Base-by-base conservation (phyloP, 495 filamentous ascomycete genomes). In the Rhizodiscina lignyota region DNA sequence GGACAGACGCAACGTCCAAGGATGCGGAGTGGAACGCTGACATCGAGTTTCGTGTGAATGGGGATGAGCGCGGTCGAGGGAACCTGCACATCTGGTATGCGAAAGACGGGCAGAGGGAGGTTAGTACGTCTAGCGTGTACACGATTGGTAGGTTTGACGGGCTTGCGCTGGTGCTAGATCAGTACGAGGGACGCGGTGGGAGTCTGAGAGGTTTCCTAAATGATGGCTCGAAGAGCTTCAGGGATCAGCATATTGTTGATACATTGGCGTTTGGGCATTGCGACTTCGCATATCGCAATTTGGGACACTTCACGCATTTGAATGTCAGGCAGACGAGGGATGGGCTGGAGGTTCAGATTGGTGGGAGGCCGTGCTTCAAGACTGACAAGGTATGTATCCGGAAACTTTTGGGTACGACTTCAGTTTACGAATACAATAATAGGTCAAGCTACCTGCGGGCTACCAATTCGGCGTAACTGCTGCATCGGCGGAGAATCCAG, bases 41-140 rank as follows among this genome's bases (percentile, higher is more conserved):
- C 44, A 62, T 94, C 43, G 72, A 85, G 46, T 96, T 96, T 61
- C 73, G 89, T 41, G 83, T 74, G 5, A 82, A 69, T 33, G 89
- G 89, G 3, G 78, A 75, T 11, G 89, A 96, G 54, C 64, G 83
- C 45, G 83, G 73, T 21, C 72, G 78, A 20, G 89, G 89, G 30
- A 94, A 91, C 57, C 65, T 97, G 39, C 83, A 94, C 51, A 61
- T 97, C 43, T 97, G 91, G 91, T 83, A 87, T 52, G 73, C 72
- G 13, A 76, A 79, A 42, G 71, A 81, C 35, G 82, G 81, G 30
- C 59, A 67, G 42, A 53, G 61, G 43, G 61, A 60, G 15, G 59
- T 91, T 36, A 74, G 74, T 33, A 64, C 74, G 3, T 64, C 71
- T 13, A 86, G 79, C 51, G 69, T 94, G 38, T 92, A 93, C 52